Conservation (phyloP, 2,329 filamentous ascomycete genomes). For the Scytalidium sp. region DNA sequence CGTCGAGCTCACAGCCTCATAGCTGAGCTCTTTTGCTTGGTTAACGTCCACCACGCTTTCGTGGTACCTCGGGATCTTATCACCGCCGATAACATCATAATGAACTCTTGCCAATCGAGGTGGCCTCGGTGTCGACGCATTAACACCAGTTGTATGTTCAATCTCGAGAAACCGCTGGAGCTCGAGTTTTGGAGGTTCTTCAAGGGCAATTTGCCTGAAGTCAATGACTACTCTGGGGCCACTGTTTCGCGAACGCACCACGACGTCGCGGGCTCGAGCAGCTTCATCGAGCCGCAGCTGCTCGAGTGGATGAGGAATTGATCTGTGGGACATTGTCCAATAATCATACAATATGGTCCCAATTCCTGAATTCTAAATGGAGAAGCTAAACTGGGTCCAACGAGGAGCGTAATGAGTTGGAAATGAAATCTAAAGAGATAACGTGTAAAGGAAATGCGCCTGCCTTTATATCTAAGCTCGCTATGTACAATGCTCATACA, state of each 20-base stretch:
- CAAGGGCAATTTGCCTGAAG: conserved; percentile 58
- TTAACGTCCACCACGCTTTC: conserved; percentile 50
- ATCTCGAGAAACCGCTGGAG: conserved; percentile 46
- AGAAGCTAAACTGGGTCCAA: too few species aligned
- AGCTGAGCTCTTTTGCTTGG: conserved; percentile 35
- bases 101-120: conserved; percentile 49
- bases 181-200: conserved; percentile 50
- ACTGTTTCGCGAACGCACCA: conserved; percentile 28
- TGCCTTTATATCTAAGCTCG: too few species aligned
- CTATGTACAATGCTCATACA: too few species aligned
- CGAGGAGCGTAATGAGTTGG: too few species aligned
- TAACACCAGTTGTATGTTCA: conserved; percentile 35
- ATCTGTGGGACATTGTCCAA: not conserved
- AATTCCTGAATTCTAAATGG: too few species aligned
- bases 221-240: conserved; percentile 41
- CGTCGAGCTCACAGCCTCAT: conserved; percentile 44
- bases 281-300: conserved; percentile 43
- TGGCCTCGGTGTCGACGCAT: conserved; percentile 38
- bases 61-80: conserved; percentile 49
- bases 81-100: conserved; percentile 54
- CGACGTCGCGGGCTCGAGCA: conserved; percentile 47
- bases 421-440: too few species aligned
- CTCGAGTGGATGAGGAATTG: conserved; percentile 41
- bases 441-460: too few species aligned
- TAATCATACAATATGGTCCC: too few species aligned